Conservation (phyloP, 23 red algal species). For the Gracilaria domingensis region DNA sequence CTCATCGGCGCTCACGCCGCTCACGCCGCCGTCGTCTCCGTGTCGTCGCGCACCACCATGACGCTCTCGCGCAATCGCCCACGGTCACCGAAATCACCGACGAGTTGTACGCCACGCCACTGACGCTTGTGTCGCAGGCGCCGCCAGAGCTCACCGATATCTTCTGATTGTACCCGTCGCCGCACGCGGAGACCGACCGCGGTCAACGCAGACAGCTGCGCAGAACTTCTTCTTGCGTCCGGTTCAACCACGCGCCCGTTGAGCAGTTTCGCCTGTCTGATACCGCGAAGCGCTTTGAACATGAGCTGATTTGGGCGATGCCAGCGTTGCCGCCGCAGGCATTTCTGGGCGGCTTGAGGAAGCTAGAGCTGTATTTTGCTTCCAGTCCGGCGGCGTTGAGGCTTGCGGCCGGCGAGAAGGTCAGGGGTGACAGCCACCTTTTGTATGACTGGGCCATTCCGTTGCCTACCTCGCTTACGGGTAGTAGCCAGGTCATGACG, state of each 20-base stretch:
- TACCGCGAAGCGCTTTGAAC: background rate
- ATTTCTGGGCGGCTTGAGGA: constrained; percentile 48
- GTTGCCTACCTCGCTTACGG: constrained; percentile 33
- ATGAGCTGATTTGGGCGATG: constrained; percentile 32
- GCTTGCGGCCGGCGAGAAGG: background rate
- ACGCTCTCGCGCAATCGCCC: background rate
- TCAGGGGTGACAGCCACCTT: background rate
- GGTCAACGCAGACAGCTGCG: constrained; percentile 22
- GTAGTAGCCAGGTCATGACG: background rate
- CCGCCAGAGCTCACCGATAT: constrained; percentile 46
- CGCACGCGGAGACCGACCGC: constrained; percentile 52
- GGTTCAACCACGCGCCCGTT: constrained; percentile 33
- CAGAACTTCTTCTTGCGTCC: background rate
- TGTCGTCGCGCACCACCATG: background rate
- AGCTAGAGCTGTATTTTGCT: constrained; percentile 33
- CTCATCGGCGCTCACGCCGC: background rate
- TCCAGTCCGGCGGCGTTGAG: constrained; percentile 31
- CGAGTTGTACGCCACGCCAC: constrained; percentile 27
- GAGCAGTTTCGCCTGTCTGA: background rate
- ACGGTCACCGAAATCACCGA: background rate
- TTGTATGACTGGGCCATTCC: constrained; percentile 49
- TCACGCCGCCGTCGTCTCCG: background rate
- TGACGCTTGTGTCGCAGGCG: constrained; percentile 27
- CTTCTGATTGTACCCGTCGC: constrained; percentile 51
- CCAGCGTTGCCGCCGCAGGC: constrained; percentile 25